Evolutionary conservation across 1,284 basidiomycete genomes (phyloP).

Genomic region (Ganoderma meredithae): DNA sequence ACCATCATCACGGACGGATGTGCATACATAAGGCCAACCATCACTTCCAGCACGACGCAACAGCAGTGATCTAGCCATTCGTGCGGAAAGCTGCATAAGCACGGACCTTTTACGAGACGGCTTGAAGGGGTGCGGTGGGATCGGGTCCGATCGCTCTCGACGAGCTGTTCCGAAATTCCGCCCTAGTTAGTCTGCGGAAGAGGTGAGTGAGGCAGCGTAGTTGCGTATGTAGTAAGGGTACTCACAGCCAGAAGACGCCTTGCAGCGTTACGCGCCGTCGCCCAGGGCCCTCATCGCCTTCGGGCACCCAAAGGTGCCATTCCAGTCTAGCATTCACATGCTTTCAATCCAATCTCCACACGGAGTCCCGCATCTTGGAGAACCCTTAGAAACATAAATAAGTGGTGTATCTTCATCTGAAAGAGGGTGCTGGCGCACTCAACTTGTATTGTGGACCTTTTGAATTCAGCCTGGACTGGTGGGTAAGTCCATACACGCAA

Average conservation of each 20-base stretch:
- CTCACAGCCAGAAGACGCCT: neutral
- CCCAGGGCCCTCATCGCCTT: neutral
- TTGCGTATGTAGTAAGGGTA: neutral
- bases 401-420: neutral
- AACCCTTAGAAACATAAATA: neutral
- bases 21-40: neutral
- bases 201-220: neutral
- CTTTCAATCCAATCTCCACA: neutral
- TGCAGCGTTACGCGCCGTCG: neutral
- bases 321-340: neutral
- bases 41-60: neutral
- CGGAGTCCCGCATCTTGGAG: neutral
- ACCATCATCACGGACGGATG: too few species aligned
- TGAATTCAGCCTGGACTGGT: too few species aligned
- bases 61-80: neutral
- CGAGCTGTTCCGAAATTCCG: neutral
- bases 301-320: neutral
- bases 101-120: neutral
- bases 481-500: neutral
- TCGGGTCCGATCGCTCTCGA: neutral
- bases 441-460: too few species aligned
- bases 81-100: neutral
- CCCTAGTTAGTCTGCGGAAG: neutral
- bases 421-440: neutral
- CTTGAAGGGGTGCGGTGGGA: neutral